Conservation (phyloP, 2,329 filamentous ascomycete genomes). For the Fusarium praegraminearum region DNA sequence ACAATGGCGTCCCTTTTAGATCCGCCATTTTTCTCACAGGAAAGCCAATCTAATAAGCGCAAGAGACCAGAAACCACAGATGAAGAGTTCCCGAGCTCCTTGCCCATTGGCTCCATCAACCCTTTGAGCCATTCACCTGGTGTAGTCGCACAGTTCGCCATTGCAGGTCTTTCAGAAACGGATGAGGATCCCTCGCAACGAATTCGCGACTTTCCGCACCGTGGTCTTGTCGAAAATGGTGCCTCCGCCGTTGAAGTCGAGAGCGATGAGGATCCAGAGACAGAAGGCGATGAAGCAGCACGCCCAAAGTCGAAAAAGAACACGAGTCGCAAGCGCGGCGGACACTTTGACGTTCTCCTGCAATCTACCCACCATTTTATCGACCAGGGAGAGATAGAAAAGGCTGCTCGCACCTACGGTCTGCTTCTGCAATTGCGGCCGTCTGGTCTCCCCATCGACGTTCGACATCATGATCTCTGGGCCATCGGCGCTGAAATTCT, state of each 20-base stretch:
- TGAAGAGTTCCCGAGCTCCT: constrained; percentile 31
- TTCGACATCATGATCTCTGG: constrained; percentile 79
- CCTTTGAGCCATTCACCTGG: constrained; percentile 66
- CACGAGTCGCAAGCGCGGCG: constrained; percentile 31
- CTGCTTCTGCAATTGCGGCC: constrained; percentile 72
- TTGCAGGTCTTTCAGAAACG: constrained; percentile 64
- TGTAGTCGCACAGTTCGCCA: constrained; percentile 64
- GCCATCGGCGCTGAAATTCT: constrained; percentile 87
- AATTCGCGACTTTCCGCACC: constrained; percentile 65
- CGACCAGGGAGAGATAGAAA: constrained; percentile 74
- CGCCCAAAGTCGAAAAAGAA: constrained; percentile 28
- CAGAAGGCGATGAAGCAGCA: constrained; percentile 20
- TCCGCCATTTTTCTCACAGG: constrained; percentile 39
- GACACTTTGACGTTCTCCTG: constrained; percentile 75
- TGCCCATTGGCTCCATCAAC: constrained; percentile 59
- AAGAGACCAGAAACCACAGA: constrained; percentile 27
- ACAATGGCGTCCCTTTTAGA: constrained; percentile 39
- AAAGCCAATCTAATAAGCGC: constrained; percentile 37
- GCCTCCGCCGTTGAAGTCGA: constrained; percentile 29
- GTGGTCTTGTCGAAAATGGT: constrained; percentile 42
- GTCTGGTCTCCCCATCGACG: constrained; percentile 66
- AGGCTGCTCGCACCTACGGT: constrained; percentile 80
- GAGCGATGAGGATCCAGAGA: constrained; percentile 39
- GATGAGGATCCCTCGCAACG: constrained; percentile 58
- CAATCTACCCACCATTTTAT: constrained; percentile 80